Base-by-base conservation (phyloP, 768 basidiomycete genomes). In the Trametes punicea region DNA sequence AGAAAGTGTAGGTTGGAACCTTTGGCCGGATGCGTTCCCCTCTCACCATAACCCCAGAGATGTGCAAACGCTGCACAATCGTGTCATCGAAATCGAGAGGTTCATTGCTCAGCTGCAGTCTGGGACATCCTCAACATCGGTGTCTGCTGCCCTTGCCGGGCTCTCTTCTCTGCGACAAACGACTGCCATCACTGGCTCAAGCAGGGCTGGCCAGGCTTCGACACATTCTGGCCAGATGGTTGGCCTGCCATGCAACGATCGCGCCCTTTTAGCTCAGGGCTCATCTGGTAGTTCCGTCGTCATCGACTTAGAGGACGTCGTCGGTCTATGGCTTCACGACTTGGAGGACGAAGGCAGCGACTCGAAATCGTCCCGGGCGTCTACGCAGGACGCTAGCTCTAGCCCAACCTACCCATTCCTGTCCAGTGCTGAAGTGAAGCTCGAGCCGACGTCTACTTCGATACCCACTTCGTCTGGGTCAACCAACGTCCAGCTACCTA, bases 21-120 rank as follows among this genome's bases (percentile, higher is more conserved):
- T 36, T 47, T 42, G 61, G 6, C 20, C 33, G 20, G 31, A 2
- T 21, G 5, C 9, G 11, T 10, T 9, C 29, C 2, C 27, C 21
- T 25, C 6, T 41, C 29, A 18, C 44, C 13, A 2, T 8, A 46
- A 31, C 23, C 44, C 3, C 64, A 88, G 86, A 40, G 90, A 93
- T 69, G 75, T 93, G 2, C 90, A 92, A 65, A 88, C 88, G 1
- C 77, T 93, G 36, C 87, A 92, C 65, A 92, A 92, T 69, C 81
- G 90, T 11, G 76, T 91, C 26, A 81, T 87, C 26, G 78, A 81
- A 55, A 78, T 91, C 59, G 90, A 92, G 71, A 71, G 81, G 2
- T 73, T 79, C 40, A 70, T 88, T 16, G 77, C 79, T 4, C 76
- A 81, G 62, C 67, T 84, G 4, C 71, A 71, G 10, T 66, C 72